Conservation (phyloP, 768 basidiomycete genomes). For the Psilocybe cyanescens region DNA sequence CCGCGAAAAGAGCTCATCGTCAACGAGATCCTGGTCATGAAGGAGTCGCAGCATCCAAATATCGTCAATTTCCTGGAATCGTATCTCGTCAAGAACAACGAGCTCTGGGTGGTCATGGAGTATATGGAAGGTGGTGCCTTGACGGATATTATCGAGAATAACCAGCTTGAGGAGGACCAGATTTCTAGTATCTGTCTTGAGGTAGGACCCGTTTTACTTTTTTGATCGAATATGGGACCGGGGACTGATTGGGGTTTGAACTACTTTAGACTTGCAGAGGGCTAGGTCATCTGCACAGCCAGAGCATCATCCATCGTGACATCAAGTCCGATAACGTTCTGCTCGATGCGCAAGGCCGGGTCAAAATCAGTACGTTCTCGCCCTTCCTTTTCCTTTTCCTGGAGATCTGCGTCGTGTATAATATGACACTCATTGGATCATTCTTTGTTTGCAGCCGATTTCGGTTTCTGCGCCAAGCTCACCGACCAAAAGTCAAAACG, state of each 20-base stretch:
- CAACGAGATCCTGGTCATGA: constrained; percentile 99
- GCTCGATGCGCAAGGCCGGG: constrained; percentile 87
- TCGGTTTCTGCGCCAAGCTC: constrained; percentile 95
- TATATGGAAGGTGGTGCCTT: constrained; percentile 98
- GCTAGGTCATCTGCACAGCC: constrained; percentile 88
- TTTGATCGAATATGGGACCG: neutral
- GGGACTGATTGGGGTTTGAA: neutral
- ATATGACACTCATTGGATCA: constrained; percentile 5
- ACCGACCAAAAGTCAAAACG: constrained; percentile 97
- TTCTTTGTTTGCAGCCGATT: constrained; percentile 67
- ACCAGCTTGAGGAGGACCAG: constrained; percentile 93
- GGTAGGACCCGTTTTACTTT: constrained; percentile 48
- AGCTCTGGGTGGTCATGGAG: constrained; percentile 99
- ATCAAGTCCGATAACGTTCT: constrained; percentile 98
- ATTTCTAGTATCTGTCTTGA: constrained; percentile 91
- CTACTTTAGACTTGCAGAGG: constrained; percentile 87
- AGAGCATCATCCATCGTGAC: constrained; percentile 95
- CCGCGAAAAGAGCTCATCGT: constrained; percentile 97
- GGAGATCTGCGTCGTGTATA: neutral
- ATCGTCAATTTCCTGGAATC: constrained; percentile 96
- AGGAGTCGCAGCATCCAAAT: constrained; percentile 95
- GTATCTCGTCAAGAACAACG: constrained; percentile 85
- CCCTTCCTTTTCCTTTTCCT: neutral
- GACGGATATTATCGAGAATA: constrained; percentile 98
- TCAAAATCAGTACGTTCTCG: constrained; percentile 89